Conservation (phyloP, 2,329 filamentous ascomycete genomes). For the Xylaria sp. region DNA sequence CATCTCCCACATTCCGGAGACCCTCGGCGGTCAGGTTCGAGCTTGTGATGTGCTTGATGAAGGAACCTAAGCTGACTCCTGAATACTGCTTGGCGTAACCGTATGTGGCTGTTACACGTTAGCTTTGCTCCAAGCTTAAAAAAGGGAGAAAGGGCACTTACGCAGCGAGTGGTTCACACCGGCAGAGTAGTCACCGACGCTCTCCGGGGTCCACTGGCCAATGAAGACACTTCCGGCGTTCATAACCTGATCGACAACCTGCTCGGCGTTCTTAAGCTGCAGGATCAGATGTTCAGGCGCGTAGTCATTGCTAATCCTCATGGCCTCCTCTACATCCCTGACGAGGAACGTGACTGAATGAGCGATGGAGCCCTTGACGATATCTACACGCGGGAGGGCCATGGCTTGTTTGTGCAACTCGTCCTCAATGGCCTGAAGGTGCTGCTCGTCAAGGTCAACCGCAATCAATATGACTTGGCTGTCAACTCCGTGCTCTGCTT, state of each 20-base stretch:
- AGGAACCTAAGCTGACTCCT: constrained; percentile 92
- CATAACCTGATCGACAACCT: constrained; percentile 75
- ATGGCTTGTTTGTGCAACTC: constrained; percentile 87
- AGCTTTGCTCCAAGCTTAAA: constrained; percentile 2
- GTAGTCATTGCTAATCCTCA: constrained; percentile 87
- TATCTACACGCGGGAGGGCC: constrained; percentile 86
- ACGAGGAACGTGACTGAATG: constrained; percentile 90
- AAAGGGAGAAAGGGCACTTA: constrained; percentile 60
- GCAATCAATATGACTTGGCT: constrained; percentile 93
- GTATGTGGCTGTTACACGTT: constrained; percentile 72
- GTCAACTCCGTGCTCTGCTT: constrained; percentile 96
- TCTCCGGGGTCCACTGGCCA: constrained; percentile 95
- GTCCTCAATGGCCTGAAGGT: constrained; percentile 83
- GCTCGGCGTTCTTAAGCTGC: constrained; percentile 77
- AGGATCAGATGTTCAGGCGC: constrained; percentile 96
- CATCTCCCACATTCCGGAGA: constrained; percentile 78
- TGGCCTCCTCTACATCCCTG: constrained; percentile 69
- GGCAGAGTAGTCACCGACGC: constrained; percentile 95
- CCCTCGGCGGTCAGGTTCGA: constrained; percentile 86
- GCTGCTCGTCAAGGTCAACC: constrained; percentile 72
- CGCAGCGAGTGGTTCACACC: constrained; percentile 97
- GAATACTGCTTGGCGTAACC: constrained; percentile 99
- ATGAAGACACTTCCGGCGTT: constrained; percentile 97
- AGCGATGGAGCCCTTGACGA: constrained; percentile 84
- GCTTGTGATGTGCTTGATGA: constrained; percentile 97